A percentile compares a stretch with the other conserved stretches of the same genome.
Conservation (phyloP, 768 basidiomycete genomes). For the Phylloporus scabripes region DNA sequence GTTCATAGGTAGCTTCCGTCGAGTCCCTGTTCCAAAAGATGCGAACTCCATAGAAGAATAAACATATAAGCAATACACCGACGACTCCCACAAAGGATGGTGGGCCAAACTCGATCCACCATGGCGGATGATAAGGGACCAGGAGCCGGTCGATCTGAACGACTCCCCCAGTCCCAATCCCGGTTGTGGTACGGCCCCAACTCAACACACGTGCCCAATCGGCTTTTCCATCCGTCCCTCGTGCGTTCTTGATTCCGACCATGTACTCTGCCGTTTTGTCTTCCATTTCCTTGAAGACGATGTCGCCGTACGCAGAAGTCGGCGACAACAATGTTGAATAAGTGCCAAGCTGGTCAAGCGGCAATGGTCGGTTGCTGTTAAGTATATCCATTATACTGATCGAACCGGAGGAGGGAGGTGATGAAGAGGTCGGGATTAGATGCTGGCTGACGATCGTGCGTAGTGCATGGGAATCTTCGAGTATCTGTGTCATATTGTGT, state of each 20-base stretch:
- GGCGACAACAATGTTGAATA: conserved; percentile 76
- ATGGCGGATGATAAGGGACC: conserved; percentile 78
- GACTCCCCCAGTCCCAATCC: conserved; percentile 76
- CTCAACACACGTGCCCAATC: conserved; percentile 63
- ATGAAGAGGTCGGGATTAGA: conserved; percentile 49
- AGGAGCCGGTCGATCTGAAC: conserved; percentile 82
- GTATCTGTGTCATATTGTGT: conserved; percentile 73
- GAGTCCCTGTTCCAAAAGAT: conserved; percentile 68
- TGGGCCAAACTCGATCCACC: conserved; percentile 75
- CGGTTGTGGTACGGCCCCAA: conserved; percentile 75
- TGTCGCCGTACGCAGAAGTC: conserved; percentile 66
- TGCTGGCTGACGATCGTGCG: conserved; percentile 69
- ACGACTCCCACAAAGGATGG: conserved; percentile 57
- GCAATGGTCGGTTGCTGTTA: conserved; percentile 68
- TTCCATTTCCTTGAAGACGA: conserved; percentile 62
- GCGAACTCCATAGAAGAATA: conserved; percentile 70
- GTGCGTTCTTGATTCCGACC: conserved; percentile 68
- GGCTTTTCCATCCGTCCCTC: conserved; percentile 54
- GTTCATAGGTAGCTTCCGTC: conserved; percentile 86
- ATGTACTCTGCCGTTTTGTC: conserved; percentile 45
- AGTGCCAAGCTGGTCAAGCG: conserved; percentile 62
- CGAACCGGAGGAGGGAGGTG: conserved; percentile 17
- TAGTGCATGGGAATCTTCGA: conserved; percentile 49
- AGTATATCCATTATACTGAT: conserved; percentile 32
- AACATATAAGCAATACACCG: conserved; percentile 56